A percentile compares a stretch with the other conserved stretches of the same genome.
Conservation (phyloP, 2,329 filamentous ascomycete species). For the Pseudocercospora musae region DNA sequence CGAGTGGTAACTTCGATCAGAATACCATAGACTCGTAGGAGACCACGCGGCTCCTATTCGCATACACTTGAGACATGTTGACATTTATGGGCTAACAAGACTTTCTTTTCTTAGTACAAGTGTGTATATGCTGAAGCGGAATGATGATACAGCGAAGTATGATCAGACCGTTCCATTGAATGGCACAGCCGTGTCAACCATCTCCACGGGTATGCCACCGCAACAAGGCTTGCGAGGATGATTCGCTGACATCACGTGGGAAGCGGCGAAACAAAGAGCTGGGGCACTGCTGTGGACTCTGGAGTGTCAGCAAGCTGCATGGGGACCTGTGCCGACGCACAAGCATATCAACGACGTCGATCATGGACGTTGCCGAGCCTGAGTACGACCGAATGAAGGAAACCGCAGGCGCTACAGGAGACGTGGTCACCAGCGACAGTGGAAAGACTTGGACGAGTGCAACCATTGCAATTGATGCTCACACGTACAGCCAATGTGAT, state of each 20-base stretch:
- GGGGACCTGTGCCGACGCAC: constrained; percentile 43
- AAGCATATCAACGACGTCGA: constrained; percentile 42
- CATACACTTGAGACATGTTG: background rate
- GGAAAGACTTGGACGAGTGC: constrained; percentile 46
- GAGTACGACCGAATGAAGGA: constrained; percentile 43
- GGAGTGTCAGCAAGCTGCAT: constrained; percentile 33
- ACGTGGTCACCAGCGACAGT: constrained; percentile 41
- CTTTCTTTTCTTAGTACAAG: no score
- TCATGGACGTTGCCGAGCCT: constrained; percentile 36
- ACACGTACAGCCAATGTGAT: constrained; percentile 8
- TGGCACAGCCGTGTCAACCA: constrained; percentile 39
- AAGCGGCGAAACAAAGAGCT: constrained; percentile 7
- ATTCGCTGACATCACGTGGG: background rate
- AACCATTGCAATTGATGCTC: constrained; percentile 35
- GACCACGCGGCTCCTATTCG: background rate
- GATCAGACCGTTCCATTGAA: constrained; percentile 39
- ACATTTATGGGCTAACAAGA: background rate
- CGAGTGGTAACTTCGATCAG: background rate
- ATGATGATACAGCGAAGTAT: constrained; percentile 41
- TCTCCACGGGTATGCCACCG: constrained; percentile 41
- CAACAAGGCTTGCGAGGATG: background rate
- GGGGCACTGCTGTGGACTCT: constrained; percentile 18
- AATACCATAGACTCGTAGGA: background rate
- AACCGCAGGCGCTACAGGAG: constrained; percentile 39
- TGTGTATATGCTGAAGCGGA: no score